A percentile compares a stretch with the other conserved stretches of the same genome.
Evolutionary conservation across 2,329 filamentous ascomycete genomes (phyloP).

Genomic region (Alternaria alternata): DNA sequence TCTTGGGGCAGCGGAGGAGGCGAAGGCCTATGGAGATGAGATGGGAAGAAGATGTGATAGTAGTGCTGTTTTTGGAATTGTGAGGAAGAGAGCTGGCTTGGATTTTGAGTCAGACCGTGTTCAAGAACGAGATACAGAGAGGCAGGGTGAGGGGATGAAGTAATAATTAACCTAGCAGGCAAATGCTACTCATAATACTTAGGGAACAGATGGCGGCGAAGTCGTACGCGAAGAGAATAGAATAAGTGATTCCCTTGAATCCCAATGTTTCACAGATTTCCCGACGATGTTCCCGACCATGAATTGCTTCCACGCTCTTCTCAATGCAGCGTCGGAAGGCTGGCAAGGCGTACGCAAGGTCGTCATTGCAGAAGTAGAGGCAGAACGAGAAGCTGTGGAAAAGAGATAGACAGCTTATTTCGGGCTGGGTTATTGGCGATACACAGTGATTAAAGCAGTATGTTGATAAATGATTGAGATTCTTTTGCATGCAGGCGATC

Average conservation of each 20-base stretch:
- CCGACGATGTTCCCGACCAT: too few relatives aligned
- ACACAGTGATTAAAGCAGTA: too few relatives aligned
- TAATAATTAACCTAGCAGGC: background rate
- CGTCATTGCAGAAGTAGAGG: conserved; percentile 75
- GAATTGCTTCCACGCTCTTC: too few relatives aligned
- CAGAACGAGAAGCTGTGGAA: conserved; percentile 46
- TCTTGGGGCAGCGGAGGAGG: conserved; percentile 55
- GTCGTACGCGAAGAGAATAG: background rate
- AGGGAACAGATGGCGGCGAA: background rate
- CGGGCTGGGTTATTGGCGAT: too few relatives aligned
- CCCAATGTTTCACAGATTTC: too few relatives aligned
- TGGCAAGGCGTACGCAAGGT: conserved; percentile 80
- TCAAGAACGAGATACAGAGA: conserved; percentile 25
- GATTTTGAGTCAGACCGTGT: conserved; percentile 55
- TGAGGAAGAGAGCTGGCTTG: conserved; percentile 55
- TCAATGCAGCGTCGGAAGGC: conserved; percentile 57
- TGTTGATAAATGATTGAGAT: background rate
- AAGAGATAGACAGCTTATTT: conserved; percentile 64
- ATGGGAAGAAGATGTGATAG: conserved; percentile 56
- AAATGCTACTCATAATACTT: too few relatives aligned
- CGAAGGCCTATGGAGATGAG: conserved; percentile 50
- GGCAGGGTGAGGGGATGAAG: background rate
- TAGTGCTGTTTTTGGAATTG: conserved; percentile 60
- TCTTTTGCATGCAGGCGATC: background rate
- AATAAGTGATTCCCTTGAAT: too few relatives aligned